phyloP scores from a whole-genome alignment of 129 eudicot genomes.

The Glebionis coronaria region DNA sequence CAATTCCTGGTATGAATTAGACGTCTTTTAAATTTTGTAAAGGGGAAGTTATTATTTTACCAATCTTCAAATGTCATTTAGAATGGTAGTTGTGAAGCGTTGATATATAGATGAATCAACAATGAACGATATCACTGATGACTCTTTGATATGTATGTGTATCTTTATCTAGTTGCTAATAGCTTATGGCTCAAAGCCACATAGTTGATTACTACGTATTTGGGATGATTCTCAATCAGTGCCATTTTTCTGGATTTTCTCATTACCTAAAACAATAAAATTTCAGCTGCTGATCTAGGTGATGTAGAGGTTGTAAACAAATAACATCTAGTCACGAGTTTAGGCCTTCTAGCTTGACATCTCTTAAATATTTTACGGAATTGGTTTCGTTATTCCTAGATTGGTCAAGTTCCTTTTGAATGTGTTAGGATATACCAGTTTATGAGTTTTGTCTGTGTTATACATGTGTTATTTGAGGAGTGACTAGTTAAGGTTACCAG shows the following conservation, averaged over 20 bases:
- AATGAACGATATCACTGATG: background rate
- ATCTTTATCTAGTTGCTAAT: background rate
- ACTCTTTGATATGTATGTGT: background rate
- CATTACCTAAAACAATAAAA: background rate
- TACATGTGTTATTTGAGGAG: conserved; percentile 7
- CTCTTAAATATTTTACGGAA: background rate
- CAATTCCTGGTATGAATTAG: conserved; percentile 66
- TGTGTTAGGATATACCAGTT: conserved; percentile 7
- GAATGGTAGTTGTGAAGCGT: background rate
- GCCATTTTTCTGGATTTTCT: background rate
- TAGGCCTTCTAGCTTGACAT: background rate
- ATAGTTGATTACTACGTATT: background rate
- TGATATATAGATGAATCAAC: conserved; percentile 1
- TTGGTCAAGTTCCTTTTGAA: background rate
- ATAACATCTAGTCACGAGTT: background rate
- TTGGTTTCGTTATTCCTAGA: background rate
- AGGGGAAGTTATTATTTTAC: background rate
- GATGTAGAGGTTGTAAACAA: conserved; percentile 1
- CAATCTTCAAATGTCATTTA: background rate
- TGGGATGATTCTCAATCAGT: background rate
- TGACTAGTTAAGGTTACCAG: conserved; percentile 4
- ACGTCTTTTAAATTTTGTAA: background rate
- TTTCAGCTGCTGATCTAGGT: conserved; percentile 8
- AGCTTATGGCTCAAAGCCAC: background rate
- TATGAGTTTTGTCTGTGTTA: too few relatives aligned